Base-by-base conservation (phyloP, 2,329 filamentous ascomycete genomes). In the Leptographium lundbergii region DNA sequence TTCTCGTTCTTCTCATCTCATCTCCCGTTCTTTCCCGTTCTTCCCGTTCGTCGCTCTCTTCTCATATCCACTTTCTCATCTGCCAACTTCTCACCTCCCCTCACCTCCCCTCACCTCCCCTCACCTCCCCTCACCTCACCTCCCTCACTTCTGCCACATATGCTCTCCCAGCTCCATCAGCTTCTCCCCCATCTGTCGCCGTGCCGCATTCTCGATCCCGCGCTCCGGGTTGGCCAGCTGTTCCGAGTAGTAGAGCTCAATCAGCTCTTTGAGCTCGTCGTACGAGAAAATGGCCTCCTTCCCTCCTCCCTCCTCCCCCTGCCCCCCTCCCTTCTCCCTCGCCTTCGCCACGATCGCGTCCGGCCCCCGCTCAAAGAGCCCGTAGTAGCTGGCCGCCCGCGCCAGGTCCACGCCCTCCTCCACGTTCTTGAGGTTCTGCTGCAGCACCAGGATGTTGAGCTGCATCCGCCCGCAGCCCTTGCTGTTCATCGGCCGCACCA, bases 361-460 rank as follows among this genome's bases (percentile, higher is more conserved):
- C 0, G 84, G 75, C 0, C 87, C 87, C 52, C 75, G 73, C 51
- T 80, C 79, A 66, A 88, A 90, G 45, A 92, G 70, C 24, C 80
- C 78, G 67, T 85, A 91, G 73, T 87, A 92, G 60, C 81, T 78
- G 24, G 82, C 79, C 1, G 86, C 81, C 42, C 81, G 75, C 4
- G 77, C 76, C 32, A 92, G 75, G 59, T 81, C 78, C 3, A 88
- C 85, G 10, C 80, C 81, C 2, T 81, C 77, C 71, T 94, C 90
- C 57, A 99, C 86, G 65, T 95, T 95, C 75, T 96, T 96, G 59
- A 99, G 82, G 67, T 96, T 96, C 70, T 99, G 94, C 73, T 97
- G 92, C 57, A 99, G 77, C 48, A 99, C 94, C 27, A 96, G 80
- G 55, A 96, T 90, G 70, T 99, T 96, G 67, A 97, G 82, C 70